Conservation (phyloP, 1,284 basidiomycete genomes). For the Ganoderma lingzhi region DNA sequence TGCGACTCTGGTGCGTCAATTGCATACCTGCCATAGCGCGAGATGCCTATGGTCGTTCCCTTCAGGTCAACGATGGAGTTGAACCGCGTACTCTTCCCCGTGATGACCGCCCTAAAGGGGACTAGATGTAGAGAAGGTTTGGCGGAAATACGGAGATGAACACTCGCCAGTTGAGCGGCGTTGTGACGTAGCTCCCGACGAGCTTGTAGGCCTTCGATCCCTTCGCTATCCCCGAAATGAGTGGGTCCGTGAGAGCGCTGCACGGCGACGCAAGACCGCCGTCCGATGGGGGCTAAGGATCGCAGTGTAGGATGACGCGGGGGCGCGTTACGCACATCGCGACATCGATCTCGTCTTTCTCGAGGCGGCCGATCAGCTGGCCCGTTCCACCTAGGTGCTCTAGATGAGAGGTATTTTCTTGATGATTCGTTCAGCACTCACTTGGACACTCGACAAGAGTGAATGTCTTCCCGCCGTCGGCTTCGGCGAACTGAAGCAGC, state of each 20-base stretch:
- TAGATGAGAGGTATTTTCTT: not conserved
- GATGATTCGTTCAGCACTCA: constrained; percentile 42
- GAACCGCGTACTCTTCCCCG: constrained; percentile 81
- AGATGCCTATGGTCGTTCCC: constrained; percentile 90
- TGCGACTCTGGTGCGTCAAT: not conserved
- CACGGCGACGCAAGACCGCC: not conserved
- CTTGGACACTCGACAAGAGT: constrained; percentile 91
- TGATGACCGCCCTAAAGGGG: constrained; percentile 84
- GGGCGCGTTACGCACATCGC: constrained; percentile 70
- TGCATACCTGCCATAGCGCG: constrained; percentile 80
- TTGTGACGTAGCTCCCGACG: constrained; percentile 92
- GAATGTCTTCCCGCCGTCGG: constrained; percentile 76
- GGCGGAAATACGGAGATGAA: constrained; percentile 1
- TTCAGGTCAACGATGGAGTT: constrained; percentile 80
- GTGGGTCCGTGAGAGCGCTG: constrained; percentile 92
- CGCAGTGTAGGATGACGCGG: not conserved
- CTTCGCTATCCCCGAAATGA: constrained; percentile 93
- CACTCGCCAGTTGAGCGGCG: constrained; percentile 83
- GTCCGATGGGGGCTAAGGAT: not conserved
- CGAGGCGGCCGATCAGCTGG: constrained; percentile 85
- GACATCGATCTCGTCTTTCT: constrained; percentile 88
- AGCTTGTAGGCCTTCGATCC: constrained; percentile 90
- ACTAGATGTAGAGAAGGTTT: not conserved
- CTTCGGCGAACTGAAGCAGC: constrained; percentile 77
- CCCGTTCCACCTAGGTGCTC: constrained; percentile 81